Conservation (phyloP, 2,329 filamentous ascomycete species). For the Thelonectria blattea region DNA sequence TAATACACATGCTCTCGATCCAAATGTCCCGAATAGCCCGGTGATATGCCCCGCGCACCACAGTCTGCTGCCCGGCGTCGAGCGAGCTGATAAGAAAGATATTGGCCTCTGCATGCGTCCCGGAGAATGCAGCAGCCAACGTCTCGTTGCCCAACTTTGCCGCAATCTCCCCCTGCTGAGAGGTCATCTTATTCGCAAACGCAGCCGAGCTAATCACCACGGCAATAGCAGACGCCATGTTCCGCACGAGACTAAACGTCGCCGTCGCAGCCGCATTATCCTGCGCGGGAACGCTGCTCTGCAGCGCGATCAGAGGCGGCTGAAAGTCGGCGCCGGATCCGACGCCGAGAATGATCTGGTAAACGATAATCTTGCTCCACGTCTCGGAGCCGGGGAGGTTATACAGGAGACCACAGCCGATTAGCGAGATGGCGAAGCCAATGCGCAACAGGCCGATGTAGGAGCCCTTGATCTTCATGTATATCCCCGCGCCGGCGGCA, state of each 20-base stretch:
- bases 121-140: neutral
- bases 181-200: conserved; percentile 4
- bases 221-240: neutral
- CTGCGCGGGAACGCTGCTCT: neutral
- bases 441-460: neutral
- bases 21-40: neutral
- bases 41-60: neutral
- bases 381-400: neutral
- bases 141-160: neutral
- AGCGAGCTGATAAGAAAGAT: neutral
- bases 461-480: neutral
- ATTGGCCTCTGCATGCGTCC: neutral
- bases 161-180: neutral
- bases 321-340: neutral
- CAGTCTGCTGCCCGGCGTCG: neutral
- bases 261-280: neutral
- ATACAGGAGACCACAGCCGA: neutral
- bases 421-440: neutral
- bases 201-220: neutral
- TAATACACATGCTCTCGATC: neutral
- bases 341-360: neutral
- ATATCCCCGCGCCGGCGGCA: neutral
- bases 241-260: neutral
- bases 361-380: conserved; percentile 1
- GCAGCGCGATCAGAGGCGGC: neutral